A percentile compares a stretch with the other conserved stretches of the same genome.
Evolutionary conservation across 2,329 filamentous ascomycete genomes (phyloP).

Genomic region (Westerdykella aurantiaca): DNA sequence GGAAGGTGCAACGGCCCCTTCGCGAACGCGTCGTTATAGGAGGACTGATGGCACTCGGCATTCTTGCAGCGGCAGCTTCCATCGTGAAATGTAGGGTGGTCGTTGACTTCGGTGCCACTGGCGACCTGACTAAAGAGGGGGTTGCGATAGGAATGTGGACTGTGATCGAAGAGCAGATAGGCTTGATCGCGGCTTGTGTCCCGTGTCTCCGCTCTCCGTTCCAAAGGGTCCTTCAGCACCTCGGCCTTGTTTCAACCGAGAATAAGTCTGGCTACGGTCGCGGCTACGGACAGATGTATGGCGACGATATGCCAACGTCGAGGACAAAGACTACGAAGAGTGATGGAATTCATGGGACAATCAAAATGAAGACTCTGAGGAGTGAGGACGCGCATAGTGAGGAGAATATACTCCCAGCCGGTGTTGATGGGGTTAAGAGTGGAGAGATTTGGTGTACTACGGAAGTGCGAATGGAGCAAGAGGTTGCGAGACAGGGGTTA

Average conservation of each 20-base stretch:
- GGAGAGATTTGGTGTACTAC: slow-evolving; percentile 12
- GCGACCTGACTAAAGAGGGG: slow-evolving; percentile 5
- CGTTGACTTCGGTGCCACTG: background rate
- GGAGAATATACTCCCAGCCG: slow-evolving; percentile 6
- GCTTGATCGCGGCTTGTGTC: slow-evolving; percentile 14
- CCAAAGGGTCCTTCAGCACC: slow-evolving; percentile 10
- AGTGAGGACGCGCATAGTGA: slow-evolving; percentile 7
- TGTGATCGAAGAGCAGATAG: slow-evolving; percentile 12
- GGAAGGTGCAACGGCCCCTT: slow-evolving; percentile 14
- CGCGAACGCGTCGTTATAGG: slow-evolving; percentile 15
- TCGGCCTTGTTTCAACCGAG: slow-evolving; percentile 5
- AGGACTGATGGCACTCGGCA: slow-evolving; percentile 15
- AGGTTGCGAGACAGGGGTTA: too few species aligned
- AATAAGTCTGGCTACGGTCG: slow-evolving; percentile 4
- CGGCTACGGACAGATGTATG: slow-evolving; percentile 9
- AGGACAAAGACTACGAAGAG: background rate
- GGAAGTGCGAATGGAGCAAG: slow-evolving; percentile 3
- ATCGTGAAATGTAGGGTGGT: slow-evolving; percentile 11
- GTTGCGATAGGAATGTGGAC: slow-evolving; percentile 14
- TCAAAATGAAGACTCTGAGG: slow-evolving; percentile 7
- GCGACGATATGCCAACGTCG: background rate
- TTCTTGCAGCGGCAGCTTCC: slow-evolving; percentile 12
- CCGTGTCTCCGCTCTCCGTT: slow-evolving; percentile 17
- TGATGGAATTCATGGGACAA: background rate
- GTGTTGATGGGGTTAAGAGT: slow-evolving; percentile 1